A percentile compares a stretch with the other conserved stretches of the same genome.
These are phyloP conservation scores for Camelina hispida DNA, from an alignment of 345 rosid species.

Conservation along the genomic window DNA sequence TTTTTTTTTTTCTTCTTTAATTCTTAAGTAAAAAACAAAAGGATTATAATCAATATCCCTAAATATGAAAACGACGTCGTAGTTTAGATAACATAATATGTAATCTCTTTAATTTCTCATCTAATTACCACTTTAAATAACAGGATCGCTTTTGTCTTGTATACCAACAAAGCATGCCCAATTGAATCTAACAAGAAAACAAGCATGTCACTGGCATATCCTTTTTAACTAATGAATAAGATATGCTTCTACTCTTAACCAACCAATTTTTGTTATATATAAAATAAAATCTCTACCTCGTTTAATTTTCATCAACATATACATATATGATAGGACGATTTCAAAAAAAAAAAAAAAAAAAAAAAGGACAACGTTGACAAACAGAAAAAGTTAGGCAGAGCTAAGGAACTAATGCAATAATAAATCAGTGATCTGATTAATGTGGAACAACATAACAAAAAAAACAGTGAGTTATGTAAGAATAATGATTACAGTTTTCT, in stretches of 20 bases:
- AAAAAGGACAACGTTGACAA: neutral
- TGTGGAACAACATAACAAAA: neutral
- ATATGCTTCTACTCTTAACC: constrained; percentile 1
- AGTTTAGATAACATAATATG: neutral
- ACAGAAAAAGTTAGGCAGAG: neutral
- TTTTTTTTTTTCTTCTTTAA: neutral
- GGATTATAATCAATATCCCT: neutral
- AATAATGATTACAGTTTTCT: too few species aligned
- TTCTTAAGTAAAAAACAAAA: neutral
- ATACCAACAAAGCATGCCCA: neutral
- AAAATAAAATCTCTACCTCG: neutral
- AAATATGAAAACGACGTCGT: constrained; percentile 12
- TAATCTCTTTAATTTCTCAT: constrained; percentile 5
- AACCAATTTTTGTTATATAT: neutral
- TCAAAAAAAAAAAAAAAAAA: neutral
- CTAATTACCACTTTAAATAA: constrained; percentile 8
- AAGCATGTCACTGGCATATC: constrained; percentile 13
- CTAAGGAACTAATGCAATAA: neutral
- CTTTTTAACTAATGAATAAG: neutral
- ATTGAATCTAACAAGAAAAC: neutral
- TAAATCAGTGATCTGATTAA: neutral
- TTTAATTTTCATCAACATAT: neutral
- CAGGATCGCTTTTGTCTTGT: constrained; percentile 6
- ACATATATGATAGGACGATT: neutral
- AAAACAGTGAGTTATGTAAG: neutral